Evolutionary conservation across 768 basidiomycete genomes (phyloP), one percentile per base, ranked within the genome.

Genomic region (Cystofilobasidium ferigula): DNA sequence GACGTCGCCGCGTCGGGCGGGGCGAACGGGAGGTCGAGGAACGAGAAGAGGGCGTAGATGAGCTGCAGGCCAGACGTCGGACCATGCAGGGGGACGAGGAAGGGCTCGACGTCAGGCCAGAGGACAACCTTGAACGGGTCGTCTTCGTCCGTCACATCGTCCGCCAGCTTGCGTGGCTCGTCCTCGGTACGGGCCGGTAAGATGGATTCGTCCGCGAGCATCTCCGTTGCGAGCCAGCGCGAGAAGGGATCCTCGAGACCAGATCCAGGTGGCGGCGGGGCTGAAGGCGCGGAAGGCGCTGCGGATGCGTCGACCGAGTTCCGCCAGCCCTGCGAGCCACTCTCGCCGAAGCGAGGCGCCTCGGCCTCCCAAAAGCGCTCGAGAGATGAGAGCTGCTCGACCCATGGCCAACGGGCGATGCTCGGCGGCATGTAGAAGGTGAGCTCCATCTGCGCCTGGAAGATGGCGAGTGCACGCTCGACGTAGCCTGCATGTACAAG

Each of bases 361-460:
- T 77, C 78, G 2, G 71, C 53, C 53, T 78, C 77, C 78, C 78
- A 78, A 54, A 78, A 79, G 1, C 53, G 14, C 56, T 78, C 77
- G 34, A 77, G 73, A 1, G 70, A 70, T 14, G 63, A 54, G 2
- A 76, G 18, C 1, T 76, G 58, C 1, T 57, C 69, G 3, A 63
- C 54, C 0, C 63, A 54, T 58, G 63, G 69, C 24, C 69, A 71
- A 43, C 68, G 64, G 9, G 45, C 57, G 1, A 64, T 58, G 4
- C 43, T 1, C 47, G 45, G 13, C 28, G 59, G 32, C 38, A 24
- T 12, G 54, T 28, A 71, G 65, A 35, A 74, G 38, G 34, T 69
- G 60, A 79, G 70, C 65, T 79, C 78, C 61, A 79, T 70, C 62
- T 77, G 67, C 2, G 72, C 76, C 65, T 79, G 78, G 40, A 77